A percentile compares a stretch with the other conserved stretches of the same genome.
Evolutionary conservation across 805 yeast species (phyloP).

Genomic region (Metschnikowia noctiluminum): DNA sequence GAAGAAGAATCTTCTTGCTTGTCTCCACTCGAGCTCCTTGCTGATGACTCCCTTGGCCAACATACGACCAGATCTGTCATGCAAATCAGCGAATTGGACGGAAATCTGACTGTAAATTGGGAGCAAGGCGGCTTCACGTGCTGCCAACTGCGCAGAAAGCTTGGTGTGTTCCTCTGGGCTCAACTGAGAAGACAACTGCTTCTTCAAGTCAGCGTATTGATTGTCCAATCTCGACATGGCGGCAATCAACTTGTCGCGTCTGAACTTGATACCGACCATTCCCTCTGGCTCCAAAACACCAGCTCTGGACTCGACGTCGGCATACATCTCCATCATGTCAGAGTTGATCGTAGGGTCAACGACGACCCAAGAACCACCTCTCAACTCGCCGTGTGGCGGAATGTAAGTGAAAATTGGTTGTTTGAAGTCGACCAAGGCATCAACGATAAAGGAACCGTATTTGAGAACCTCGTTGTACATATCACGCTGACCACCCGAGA

Average conservation of each 20-base stretch:
- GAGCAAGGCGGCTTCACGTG: slow-evolving; percentile 73
- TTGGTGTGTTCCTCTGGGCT: slow-evolving; percentile 63
- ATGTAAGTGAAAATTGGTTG: slow-evolving; percentile 97
- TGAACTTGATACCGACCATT: slow-evolving; percentile 97
- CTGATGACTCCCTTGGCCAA: slow-evolving; percentile 87
- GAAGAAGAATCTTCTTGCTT: slow-evolving; percentile 95
- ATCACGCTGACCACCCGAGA: slow-evolving; percentile 99
- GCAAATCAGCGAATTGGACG: slow-evolving; percentile 96
- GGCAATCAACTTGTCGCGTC: slow-evolving; percentile 85
- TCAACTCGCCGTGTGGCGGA: slow-evolving; percentile 96
- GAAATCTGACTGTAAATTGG: slow-evolving; percentile 92
- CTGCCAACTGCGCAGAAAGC: slow-evolving; percentile 61
- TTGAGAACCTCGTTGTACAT: slow-evolving; percentile 98
- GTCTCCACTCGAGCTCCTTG: slow-evolving; percentile 78
- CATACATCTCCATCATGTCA: slow-evolving; percentile 99
- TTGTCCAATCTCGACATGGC: slow-evolving; percentile 90
- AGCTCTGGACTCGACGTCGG: slow-evolving; percentile 91
- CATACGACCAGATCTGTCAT: slow-evolving; percentile 98
- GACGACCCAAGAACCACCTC: slow-evolving; percentile 99
- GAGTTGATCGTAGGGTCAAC: slow-evolving; percentile 97
- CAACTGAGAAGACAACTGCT: slow-evolving; percentile 50
- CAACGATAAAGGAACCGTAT: slow-evolving; percentile 95
- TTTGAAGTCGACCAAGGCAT: slow-evolving; percentile 90
- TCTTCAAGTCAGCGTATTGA: slow-evolving; percentile 65
- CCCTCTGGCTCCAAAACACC: slow-evolving; percentile 99